Conservation (phyloP, 192 early-diverging fungal species). For the Backusella australiensis region DNA sequence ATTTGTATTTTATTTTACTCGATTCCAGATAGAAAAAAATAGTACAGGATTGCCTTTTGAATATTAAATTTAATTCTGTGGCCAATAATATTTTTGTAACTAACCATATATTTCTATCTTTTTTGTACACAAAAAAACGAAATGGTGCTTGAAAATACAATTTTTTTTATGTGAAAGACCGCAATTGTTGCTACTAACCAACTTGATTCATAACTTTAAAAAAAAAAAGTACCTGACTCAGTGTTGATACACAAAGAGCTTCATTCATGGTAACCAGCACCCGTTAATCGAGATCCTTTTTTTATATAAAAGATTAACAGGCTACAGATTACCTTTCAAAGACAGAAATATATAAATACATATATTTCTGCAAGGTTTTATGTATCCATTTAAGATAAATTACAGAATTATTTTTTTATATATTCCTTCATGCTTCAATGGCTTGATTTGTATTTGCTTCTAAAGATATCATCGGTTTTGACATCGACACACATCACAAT, state of each 20-base stretch:
- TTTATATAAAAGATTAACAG: not conserved
- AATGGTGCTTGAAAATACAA: not conserved
- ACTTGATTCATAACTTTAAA: not conserved
- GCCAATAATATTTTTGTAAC: not conserved
- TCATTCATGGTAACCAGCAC: not conserved
- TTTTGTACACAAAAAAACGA: not conserved
- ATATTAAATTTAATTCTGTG: slow-evolving; percentile 4
- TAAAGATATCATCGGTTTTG: not conserved
- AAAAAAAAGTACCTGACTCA: not conserved
- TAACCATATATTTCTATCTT: not conserved
- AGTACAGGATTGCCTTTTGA: not conserved
- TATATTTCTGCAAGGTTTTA: not conserved
- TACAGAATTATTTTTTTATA: not conserved
- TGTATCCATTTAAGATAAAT: not conserved
- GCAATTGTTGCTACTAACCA: not conserved
- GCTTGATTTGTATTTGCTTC: not conserved
- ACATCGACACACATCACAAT: not conserved
- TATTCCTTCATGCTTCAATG: not conserved
- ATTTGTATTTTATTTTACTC: not conserved
- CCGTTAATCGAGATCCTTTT: not conserved
- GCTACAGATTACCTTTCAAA: not conserved
- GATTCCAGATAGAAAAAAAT: not conserved
- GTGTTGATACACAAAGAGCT: not conserved
- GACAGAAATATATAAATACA: not conserved
- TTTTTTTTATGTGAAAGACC: not conserved